Base-by-base conservation (phyloP, 2,329 filamentous ascomycete genomes). In the Aureobasidium sp. region DNA sequence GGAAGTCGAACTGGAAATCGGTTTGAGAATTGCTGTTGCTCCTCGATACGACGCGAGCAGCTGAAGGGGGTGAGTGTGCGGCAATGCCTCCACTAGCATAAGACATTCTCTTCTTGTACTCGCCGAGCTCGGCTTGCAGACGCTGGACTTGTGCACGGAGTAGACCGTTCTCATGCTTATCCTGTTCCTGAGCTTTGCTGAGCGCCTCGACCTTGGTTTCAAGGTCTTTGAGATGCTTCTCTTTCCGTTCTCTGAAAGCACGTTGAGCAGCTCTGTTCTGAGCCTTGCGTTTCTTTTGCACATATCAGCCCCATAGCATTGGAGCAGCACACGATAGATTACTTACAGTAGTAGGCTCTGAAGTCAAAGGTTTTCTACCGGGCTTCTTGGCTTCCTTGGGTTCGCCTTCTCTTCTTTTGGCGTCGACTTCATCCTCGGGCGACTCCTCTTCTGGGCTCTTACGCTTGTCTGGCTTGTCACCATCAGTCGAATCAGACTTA, bases 381-480 rank as follows among this genome's bases (percentile, higher is more conserved):
- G 94, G 93, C 78, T 97, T 99, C 84, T 97, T 97, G 27, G 90
- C 85, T 47, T 87, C 82, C 77, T 94, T 96, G 48, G 92, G 90
- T 62, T 91, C 87, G 63, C 87, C 85, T 75, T 96, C 91, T 64
- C 89, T 85, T 66, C 91, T 84, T 79, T 92, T 94, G 63, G 85
- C 84, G 67, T 84, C 85, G 48, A 81, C 82, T 32, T 78, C 79
- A n/a, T 82, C 88, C 6, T 89, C 87, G 1, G 86, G 78, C 8
- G 78, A 86, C 13, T 89, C 73, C 20, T 79, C 77, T 53, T 88
- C 86, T 0, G 86, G 86, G 70, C 86, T 88, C 71, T 88, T 87
- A 65, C 89, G 81, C 78, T 93, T 93, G 64, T 79, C 86, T 41
- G 87, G 85, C 13, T 82, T 81, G 64, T 84, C 82, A 58, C 66